Conservation (phyloP, 257 asterid species). For the Nicotiana benthamiana region DNA sequence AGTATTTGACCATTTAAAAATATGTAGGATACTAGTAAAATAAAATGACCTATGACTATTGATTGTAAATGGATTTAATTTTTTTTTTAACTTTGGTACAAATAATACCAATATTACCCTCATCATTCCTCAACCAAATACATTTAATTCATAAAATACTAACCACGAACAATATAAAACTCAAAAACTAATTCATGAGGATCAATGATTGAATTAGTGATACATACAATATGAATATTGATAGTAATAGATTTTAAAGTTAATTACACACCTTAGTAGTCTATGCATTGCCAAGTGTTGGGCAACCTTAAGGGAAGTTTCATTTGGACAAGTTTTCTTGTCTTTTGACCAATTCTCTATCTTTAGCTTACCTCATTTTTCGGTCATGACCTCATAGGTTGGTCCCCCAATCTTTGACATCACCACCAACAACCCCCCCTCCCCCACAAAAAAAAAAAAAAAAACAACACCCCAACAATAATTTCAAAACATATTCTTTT, state of each 20-base stretch:
- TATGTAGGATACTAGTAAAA: too few relatives aligned
- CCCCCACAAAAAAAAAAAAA: too few relatives aligned
- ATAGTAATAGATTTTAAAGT: not conserved
- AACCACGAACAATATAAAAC: not conserved
- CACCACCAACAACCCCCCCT: not conserved
- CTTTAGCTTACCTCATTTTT: not conserved
- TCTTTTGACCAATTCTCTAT: not conserved
- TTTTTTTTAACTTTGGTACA: too few relatives aligned
- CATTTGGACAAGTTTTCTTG: not conserved
- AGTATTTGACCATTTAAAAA: too few relatives aligned
- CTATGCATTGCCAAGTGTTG: not conserved
- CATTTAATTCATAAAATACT: not conserved
- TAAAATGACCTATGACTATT: too few relatives aligned
- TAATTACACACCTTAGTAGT: not conserved
- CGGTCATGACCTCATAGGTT: not conserved
- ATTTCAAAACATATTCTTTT: not conserved
- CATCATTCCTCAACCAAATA: not conserved
- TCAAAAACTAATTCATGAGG: not conserved
- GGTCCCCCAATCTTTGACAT: constrained; percentile 1
- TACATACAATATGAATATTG: not conserved
- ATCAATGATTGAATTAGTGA: not conserved
- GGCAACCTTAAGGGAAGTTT: not conserved
- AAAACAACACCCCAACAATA: not conserved
- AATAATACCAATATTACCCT: too few relatives aligned
- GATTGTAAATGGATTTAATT: too few relatives aligned